Evolutionary conservation across 345 rosid genomes (phyloP).

Genomic region (Durio zibethinus): DNA sequence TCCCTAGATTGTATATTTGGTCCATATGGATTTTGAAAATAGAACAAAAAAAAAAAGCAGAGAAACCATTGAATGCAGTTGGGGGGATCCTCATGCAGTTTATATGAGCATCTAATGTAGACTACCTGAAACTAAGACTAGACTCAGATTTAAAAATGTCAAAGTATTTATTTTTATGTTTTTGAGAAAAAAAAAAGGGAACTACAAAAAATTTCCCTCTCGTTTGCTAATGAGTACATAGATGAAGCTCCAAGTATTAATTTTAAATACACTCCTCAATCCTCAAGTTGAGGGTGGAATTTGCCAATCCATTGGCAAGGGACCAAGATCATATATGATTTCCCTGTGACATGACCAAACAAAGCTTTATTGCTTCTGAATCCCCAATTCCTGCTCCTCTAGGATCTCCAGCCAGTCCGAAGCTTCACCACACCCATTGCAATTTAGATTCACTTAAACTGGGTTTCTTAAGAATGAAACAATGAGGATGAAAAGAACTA

Average conservation of each 20-base stretch:
- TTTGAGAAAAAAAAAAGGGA: too few species aligned
- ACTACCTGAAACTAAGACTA: too few species aligned
- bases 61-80: too few species aligned
- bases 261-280: background rate
- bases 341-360: conserved; percentile 99
- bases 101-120: too few species aligned
- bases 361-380: conserved; percentile 92
- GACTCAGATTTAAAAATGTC: too few species aligned
- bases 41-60: too few species aligned
- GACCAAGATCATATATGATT: conserved; percentile 84
- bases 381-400: conserved; percentile 99
- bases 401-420: conserved; percentile 98
- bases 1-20: too few species aligned
- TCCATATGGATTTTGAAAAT: too few species aligned
- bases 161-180: too few species aligned
- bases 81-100: too few species aligned
- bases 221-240: too few species aligned
- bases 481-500: background rate
- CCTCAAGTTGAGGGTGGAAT: conserved; percentile 75
- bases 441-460: background rate
- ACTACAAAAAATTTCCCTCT: too few species aligned
- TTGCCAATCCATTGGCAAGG: conserved; percentile 70
- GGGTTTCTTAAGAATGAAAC: background rate
- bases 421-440: conserved; percentile 44
- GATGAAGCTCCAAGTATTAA: background rate